Base-by-base conservation (phyloP, 2,329 filamentous ascomycete species). In the Lizonia empirigonia region DNA sequence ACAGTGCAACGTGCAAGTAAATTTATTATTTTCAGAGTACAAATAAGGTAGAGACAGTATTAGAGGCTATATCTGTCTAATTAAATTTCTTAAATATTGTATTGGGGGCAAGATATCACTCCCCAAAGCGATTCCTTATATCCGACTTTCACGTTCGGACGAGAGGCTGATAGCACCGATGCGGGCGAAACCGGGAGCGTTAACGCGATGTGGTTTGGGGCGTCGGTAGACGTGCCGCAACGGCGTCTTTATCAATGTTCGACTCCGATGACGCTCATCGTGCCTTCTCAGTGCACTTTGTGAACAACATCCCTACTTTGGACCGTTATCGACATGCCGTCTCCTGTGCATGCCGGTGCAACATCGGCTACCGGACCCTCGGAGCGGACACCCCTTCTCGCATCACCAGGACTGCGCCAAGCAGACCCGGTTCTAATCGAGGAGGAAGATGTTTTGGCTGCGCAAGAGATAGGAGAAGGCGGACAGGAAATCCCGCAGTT, bases 371-470 rank as follows among this genome's bases (percentile, higher is more conserved):
- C 50, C 29, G 15, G 27, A 13, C 34, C 60, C 19, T 66, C 66
- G 19, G 70, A 72, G 58, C 63, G 66, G 44, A 72, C 70, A 33
- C 69, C 69, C 41, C 62, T 73, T 39, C 62, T 73, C 48, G 59
- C 53, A 44, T 32, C 32, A 37, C 56, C 57, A 35, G 39, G 33
- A 16, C 37, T 60, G 15, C 46, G 51, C 29, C 46, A 59, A 19
- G 44, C 51, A 13, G 46, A 62, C 36, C 57, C 55, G 6, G 55
- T 67, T 10, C 56, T 57, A 5, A 59, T 69, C 24, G 45, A 63
- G 10, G 62, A 65, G 38, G 58, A 64, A 18, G 56, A 62, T 23
- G 45, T 62, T 8, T 45, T 50, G 37, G 49, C 60, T 24, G 53
- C 58, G 53, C 60, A 69, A 49, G 53, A 61, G 51, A 55, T 48